These are phyloP conservation scores for Xylariaceae sp. DNA, from an alignment of 2,329 filamentous ascomycete species.

Conservation along the genomic window DNA sequence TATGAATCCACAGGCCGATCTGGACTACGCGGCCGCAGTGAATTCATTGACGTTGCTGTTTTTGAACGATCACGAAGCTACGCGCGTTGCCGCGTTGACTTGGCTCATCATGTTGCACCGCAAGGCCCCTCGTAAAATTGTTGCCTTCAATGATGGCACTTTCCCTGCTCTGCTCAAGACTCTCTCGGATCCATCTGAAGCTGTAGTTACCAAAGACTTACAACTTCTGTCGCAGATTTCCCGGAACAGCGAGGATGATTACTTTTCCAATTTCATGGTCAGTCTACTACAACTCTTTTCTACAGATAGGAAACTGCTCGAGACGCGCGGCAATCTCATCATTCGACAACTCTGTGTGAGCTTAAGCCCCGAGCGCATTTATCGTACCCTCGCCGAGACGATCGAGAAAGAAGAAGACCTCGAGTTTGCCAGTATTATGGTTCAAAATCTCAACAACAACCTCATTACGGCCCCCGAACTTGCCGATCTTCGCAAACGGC, in stretches of 20 bases:
- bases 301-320: slow-evolving; percentile 83
- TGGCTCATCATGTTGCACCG: slow-evolving; percentile 98
- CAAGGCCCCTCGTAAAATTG: slow-evolving; percentile 86
- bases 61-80: slow-evolving; percentile 93
- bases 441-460: slow-evolving; percentile 98
- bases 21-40: slow-evolving; percentile 95
- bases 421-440: slow-evolving; percentile 99
- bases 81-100: slow-evolving; percentile 83
- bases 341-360: slow-evolving; percentile 92
- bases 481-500: slow-evolving; percentile 79
- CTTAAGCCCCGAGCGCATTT: slow-evolving; percentile 89
- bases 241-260: slow-evolving; percentile 91
- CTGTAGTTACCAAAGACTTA: slow-evolving; percentile 90
- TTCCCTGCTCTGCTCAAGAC: slow-evolving; percentile 96
- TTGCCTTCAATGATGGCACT: slow-evolving; percentile 94
- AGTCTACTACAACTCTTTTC: slow-evolving; percentile 92
- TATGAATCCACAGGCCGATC: slow-evolving; percentile 54
- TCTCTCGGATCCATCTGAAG: slow-evolving; percentile 88
- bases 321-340: slow-evolving; percentile 91
- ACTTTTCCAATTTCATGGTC: slow-evolving; percentile 98
- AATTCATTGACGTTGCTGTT: slow-evolving; percentile 90
- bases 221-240: slow-evolving; percentile 95
- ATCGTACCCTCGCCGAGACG: slow-evolving; percentile 90
- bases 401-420: slow-evolving; percentile 97
- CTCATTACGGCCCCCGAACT: slow-evolving; percentile 95